Percentiles rank a stretch among this genome's conserved stretches.
phyloP scores from a whole-genome alignment of 2,329 filamentous ascomycete genomes.

The Talaromyces sp. region DNA sequence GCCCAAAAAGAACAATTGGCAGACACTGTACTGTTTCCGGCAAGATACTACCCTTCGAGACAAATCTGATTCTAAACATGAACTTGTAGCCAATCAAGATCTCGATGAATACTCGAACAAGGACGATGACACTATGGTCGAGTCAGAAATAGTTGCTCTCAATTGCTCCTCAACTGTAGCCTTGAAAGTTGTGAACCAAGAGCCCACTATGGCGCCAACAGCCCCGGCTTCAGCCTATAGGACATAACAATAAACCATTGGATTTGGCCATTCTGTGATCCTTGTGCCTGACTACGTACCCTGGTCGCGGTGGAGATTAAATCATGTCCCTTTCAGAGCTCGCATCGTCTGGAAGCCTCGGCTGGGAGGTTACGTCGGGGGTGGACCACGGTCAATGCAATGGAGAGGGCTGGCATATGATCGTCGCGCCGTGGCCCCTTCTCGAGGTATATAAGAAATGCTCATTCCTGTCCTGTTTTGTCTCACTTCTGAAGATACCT shows the following conservation, averaged over 20 bases:
- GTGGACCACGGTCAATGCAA: neutral
- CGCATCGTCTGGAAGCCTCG: conserved; percentile 1
- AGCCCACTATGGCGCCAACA: neutral
- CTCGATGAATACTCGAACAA: neutral
- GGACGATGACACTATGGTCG: neutral
- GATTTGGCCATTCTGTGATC: neutral
- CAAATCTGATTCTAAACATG: neutral
- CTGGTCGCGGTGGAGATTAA: neutral
- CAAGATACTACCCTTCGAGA: neutral
- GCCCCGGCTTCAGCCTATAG: neutral
- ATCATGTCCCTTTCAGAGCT: neutral
- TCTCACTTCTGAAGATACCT: neutral
- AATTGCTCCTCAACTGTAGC: neutral
- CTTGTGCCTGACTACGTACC: conserved; percentile 5
- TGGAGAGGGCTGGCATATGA: conserved; percentile 6
- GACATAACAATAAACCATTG: neutral
- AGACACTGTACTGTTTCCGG: neutral
- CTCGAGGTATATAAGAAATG: conserved; percentile 5
- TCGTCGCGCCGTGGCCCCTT: neutral
- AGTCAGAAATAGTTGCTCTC: neutral
- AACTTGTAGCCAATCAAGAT: neutral
- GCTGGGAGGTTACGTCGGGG: neutral
- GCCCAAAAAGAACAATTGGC: neutral
- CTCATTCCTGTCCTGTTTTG: neutral
- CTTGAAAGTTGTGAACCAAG: neutral